Conservation (phyloP, 257 asterid genomes). For the Oldenlandia corymbosa region DNA sequence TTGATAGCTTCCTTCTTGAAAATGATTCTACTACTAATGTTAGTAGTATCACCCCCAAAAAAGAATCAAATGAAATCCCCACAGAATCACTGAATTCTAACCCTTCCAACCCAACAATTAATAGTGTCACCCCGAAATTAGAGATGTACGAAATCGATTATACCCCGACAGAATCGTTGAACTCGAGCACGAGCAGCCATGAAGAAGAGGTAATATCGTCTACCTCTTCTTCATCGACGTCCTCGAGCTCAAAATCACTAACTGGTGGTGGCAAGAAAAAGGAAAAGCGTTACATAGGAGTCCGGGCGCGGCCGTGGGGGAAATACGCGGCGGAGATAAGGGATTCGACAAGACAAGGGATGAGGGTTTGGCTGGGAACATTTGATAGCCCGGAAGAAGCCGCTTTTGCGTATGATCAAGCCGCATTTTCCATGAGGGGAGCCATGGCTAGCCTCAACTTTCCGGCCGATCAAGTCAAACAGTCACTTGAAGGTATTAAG, state of each 20-base stretch:
- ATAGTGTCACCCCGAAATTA: no score
- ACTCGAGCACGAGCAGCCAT: no score
- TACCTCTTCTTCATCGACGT: no score
- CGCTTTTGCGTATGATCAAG: conserved; percentile 53
- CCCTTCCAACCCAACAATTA: no score
- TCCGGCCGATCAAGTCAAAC: conserved; percentile 23
- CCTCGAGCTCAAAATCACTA: not conserved
- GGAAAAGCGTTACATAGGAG: conserved; percentile 31
- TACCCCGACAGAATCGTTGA: no score
- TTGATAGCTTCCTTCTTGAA: not conserved
- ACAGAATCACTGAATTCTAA: not conserved
- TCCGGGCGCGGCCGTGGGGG: conserved; percentile 48
- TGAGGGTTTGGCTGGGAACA: conserved; percentile 52
- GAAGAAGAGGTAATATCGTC: not conserved
- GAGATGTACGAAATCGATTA: no score
- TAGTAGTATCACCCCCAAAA: not conserved
- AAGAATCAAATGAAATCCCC: not conserved
- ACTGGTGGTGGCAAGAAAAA: not conserved
- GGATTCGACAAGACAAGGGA: conserved; percentile 44
- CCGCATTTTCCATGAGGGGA: conserved; percentile 44
- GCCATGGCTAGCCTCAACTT: conserved; percentile 31
- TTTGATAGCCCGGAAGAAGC: conserved; percentile 37
- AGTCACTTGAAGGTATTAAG: conserved; percentile 32
- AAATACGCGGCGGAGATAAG: conserved; percentile 46
- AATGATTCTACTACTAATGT: not conserved